These are phyloP conservation scores for Kalanchoe fedtschenkoi DNA, from an alignment of 164 flowering plant species.

Conservation along the genomic window DNA sequence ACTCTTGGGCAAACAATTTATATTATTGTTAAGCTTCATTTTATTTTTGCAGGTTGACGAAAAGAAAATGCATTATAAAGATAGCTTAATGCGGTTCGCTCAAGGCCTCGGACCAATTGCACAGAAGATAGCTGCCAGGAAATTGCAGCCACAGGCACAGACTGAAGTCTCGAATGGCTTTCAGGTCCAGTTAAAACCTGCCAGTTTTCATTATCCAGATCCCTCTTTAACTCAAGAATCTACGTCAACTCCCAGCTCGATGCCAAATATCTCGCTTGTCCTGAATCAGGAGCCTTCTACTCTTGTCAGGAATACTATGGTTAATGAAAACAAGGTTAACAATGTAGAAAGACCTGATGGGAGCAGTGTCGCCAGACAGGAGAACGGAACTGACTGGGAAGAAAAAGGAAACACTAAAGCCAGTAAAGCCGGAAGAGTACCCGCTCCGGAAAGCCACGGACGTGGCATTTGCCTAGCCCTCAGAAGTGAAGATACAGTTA, in stretches of 20 bases:
- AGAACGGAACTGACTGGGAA: neutral
- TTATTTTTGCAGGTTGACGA: constrained; percentile 27
- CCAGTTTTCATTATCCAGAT: neutral
- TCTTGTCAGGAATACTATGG: neutral
- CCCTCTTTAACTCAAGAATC: neutral
- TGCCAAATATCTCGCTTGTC: neutral
- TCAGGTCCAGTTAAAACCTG: constrained; percentile 1
- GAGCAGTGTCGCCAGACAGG: neutral
- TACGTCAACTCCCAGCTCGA: neutral
- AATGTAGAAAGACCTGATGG: neutral
- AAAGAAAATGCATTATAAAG: constrained; percentile 24
- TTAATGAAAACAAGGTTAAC: neutral
- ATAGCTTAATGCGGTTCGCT: constrained; percentile 46
- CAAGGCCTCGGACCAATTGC: constrained; percentile 59
- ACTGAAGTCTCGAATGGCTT: neutral
- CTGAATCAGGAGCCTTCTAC: neutral
- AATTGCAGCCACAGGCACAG: constrained; percentile 18
- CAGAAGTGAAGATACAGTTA: neutral
- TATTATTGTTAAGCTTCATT: neutral
- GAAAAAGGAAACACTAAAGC: neutral
- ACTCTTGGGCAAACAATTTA: neutral
- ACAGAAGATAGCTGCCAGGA: constrained; percentile 35
- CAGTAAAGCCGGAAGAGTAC: neutral
- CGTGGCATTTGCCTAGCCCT: neutral
- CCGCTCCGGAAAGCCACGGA: neutral